Evolutionary conservation across 2,329 filamentous ascomycete genomes (phyloP), one percentile per base, ranked within the genome.

Genomic region (Alternaria triticina): DNA sequence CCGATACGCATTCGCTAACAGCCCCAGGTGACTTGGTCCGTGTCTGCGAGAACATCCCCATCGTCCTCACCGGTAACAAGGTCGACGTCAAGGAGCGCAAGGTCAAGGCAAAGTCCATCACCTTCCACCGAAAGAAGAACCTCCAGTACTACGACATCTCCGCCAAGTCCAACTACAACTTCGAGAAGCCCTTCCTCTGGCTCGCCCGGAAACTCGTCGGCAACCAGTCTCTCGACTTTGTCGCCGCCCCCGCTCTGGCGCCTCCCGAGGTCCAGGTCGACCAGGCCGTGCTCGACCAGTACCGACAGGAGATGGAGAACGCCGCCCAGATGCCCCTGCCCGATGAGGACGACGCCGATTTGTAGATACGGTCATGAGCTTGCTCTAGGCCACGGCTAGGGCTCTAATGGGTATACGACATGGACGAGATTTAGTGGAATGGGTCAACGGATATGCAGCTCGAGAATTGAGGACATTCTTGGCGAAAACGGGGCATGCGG

Each of bases 51-150:
- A 97, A 96, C 87, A 96, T 99, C 79, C 95, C 95, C 76, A 98
- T 99, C 79, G 96, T 98, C 78, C 92, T 99, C 71, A 94, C 90
- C 83, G 95, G 95, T 80, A 99, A 99, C 92, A 99, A 99, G 90
- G 95, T 99, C 83, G 95, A 99, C 80, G 96, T 99, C 72, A 99
- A 99, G 92, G 96, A 99, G 90, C 93, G 96, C 84, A 99, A 99
- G 87, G 96, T 99, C 82, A 99, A 99, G 91, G 96, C 96, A 81
- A 99, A 99, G 93, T 96, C 95, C 82, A 99, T 99, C 85, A 99
- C 96, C 74, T 99, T 99, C 92, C 96, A 99, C 89, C 93, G 96
- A 86, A 99, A 99, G 93, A 99, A 99, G 91, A 99, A 98, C 86
- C 91, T 99, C 57, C 96, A 99, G 86, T 99, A 98, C 90, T 99